A percentile compares a stretch with the other conserved stretches of the same genome.
These are phyloP conservation scores for Trichophyton rubrum DNA, from an alignment of 2,329 filamentous ascomycete species.

Conservation along the genomic window DNA sequence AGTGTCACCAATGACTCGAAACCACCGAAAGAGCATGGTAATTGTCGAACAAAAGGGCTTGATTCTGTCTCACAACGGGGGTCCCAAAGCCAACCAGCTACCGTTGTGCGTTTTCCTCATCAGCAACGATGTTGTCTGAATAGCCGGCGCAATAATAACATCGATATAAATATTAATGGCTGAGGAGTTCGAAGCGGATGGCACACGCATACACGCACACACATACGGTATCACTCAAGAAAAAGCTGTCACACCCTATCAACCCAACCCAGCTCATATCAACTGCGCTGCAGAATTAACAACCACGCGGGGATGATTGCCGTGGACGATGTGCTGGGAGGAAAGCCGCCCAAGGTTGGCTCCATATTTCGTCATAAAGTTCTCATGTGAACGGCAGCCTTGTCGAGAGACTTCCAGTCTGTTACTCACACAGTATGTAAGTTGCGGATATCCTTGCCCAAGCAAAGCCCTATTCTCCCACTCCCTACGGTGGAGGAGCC, in stretches of 20 bases:
- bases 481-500: neutral
- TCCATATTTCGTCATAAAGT: slow-evolving; percentile 2
- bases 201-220: neutral
- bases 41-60: neutral
- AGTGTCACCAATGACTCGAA: neutral
- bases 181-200: neutral
- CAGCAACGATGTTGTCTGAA: neutral
- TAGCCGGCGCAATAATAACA: neutral
- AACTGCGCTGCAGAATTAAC: neutral
- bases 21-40: neutral
- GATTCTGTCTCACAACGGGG: neutral
- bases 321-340: neutral
- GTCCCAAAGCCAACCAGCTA: neutral
- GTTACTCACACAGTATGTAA: neutral
- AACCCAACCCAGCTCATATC: neutral
- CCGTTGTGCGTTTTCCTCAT: neutral
- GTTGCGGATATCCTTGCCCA: neutral
- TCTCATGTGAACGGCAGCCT: neutral
- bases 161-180: neutral
- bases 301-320: slow-evolving; percentile 1
- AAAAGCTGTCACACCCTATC: neutral
- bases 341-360: slow-evolving; percentile 1
- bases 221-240: neutral
- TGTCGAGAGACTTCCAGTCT: neutral
- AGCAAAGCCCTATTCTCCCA: neutral